These are phyloP conservation scores for Tricholoma matsutake DNA, from an alignment of 768 basidiomycete genomes.

Conservation along the genomic window DNA sequence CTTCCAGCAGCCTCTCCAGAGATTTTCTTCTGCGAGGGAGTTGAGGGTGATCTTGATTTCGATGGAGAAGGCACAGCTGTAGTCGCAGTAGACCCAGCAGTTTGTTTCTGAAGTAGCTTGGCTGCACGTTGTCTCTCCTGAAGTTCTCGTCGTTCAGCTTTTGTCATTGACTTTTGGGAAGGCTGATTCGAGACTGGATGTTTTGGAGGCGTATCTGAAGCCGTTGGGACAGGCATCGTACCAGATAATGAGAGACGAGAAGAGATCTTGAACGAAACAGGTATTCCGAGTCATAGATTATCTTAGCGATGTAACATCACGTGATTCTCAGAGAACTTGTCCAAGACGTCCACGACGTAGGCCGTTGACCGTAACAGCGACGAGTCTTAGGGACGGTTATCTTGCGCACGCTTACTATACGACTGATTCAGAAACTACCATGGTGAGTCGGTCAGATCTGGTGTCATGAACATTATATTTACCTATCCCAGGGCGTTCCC, in stretches of 20 bases:
- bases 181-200: constrained; percentile 25
- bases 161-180: constrained; percentile 73
- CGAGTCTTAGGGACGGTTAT: background rate
- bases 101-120: constrained; percentile 50
- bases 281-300: constrained; percentile 14
- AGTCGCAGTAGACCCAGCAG: constrained; percentile 11
- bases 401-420: background rate
- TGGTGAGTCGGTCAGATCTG: constrained; percentile 13
- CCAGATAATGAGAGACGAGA: background rate
- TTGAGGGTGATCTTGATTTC: constrained; percentile 27
- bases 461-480: background rate
- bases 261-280: background rate
- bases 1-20: constrained; percentile 23
- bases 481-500: constrained; percentile 77
- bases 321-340: background rate
- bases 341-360: background rate
- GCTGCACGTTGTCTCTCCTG: constrained; percentile 80
- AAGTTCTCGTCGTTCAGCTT: constrained; percentile 74
- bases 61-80: constrained; percentile 17
- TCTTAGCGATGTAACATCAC: constrained; percentile 13
- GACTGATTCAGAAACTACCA: background rate
- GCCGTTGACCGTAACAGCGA: background rate
- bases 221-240: constrained; percentile 33
- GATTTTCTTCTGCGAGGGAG: constrained; percentile 32
- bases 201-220: constrained; percentile 13